Base-by-base conservation (phyloP, 2,329 filamentous ascomycete genomes). In the Lasiodiplodia sp. region DNA sequence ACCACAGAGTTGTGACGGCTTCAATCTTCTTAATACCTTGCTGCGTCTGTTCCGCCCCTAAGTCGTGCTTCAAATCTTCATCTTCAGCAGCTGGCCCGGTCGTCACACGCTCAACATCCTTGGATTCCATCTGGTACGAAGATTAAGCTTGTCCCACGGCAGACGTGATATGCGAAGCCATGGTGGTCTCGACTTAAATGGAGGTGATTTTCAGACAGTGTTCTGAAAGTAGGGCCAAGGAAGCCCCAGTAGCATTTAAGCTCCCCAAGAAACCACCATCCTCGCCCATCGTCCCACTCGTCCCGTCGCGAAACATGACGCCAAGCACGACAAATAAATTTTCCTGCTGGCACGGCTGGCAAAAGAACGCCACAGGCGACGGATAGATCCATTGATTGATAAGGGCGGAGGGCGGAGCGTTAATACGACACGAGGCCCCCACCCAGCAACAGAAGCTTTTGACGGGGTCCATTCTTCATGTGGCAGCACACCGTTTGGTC, bases 381-480 rank as follows among this genome's bases (percentile, higher is more conserved):
- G 23, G 51, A 53, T 53, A 53, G 51, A 53, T 53, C 51, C 51
- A 25, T 28, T 28, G 51, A 53, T 53, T 53, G 23, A 53, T 53
- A 28, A 28, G 51, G 51, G 16, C 10, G 51, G n/a, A 53, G 51
- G 4, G 28, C 28, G 28, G 28, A 28, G 28, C 28, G 28, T 7
- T 6, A 28, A 28, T 28, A 28, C 28, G 28, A 28, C 28, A 28
- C 28, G 28, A 28, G 28, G 28, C 1, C 28, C 28, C 28, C 28
- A 28, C 25, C 25, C 3, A 28, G 25, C 25, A 28, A 28, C 28
- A 28, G 28, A 28, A 28, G 28, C 28, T 7, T 28, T 28, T 28
- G 5, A 28, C 28, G 5, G 28, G 28, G 5, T 6, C 28, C 5
- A 28, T 28, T 28, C 4, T 28, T 28, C 28, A 28, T 28, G 28